Conservation (phyloP, 208 protist genomes). For the Tetramitus jugosus region DNA sequence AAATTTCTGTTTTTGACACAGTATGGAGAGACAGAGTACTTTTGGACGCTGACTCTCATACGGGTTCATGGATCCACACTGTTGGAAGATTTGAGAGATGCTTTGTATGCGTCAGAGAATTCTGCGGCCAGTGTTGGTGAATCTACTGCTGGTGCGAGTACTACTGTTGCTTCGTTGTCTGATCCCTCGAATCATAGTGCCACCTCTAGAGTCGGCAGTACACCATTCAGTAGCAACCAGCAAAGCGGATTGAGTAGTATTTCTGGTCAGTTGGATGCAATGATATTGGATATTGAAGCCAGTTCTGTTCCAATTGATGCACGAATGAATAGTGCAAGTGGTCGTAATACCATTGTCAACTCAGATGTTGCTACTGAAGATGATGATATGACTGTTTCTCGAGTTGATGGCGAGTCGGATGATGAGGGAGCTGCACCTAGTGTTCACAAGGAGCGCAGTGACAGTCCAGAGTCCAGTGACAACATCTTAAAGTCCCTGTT, state of each 20-base stretch:
- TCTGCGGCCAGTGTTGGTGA: neutral
- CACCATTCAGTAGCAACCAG: neutral
- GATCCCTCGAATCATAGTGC: neutral
- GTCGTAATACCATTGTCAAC: too few species aligned
- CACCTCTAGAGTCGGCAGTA: neutral
- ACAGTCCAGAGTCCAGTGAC: neutral
- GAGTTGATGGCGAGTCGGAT: neutral
- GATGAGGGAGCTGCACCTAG: neutral
- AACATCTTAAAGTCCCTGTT: neutral
- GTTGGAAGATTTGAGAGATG: slow-evolving; percentile 12
- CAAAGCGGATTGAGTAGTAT: neutral
- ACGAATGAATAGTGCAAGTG: neutral
- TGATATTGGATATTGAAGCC: neutral
- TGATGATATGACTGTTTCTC: neutral
- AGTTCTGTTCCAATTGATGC: neutral
- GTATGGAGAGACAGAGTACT: slow-evolving; percentile 21
- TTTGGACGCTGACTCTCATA: slow-evolving; percentile 5
- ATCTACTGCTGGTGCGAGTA: neutral
- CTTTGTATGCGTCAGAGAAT: neutral
- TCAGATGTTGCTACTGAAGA: neutral
- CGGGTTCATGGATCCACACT: slow-evolving; percentile 6
- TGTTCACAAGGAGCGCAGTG: too few species aligned
- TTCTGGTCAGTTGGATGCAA: neutral
- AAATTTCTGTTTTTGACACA: slow-evolving; percentile 16
- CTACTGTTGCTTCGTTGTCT: neutral